phyloP scores from a whole-genome alignment of 2,329 filamentous ascomycete species.

The Verticillium zaregamsianum region DNA sequence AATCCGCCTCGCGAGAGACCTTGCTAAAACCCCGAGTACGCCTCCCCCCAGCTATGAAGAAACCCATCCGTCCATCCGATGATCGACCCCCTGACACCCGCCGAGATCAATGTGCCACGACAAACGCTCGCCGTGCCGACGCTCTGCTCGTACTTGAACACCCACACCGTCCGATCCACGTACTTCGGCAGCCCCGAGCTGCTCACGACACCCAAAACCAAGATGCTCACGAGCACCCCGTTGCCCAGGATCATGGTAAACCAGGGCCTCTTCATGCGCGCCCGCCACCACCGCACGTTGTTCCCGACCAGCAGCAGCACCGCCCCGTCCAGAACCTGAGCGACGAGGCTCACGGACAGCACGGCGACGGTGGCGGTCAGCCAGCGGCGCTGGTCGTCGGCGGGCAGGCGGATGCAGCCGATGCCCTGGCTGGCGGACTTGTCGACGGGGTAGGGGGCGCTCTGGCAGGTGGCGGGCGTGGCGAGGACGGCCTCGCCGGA shows the following conservation, averaged over 20 bases:
- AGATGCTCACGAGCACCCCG: conserved; percentile 3
- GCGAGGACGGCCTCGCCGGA: conserved; percentile 4
- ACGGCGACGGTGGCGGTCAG: conserved; percentile 10
- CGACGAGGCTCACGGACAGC: conserved; percentile 5
- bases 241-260: conserved; percentile 12
- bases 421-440: conserved; percentile 7
- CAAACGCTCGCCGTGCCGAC: conserved; percentile 3
- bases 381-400: conserved; percentile 9
- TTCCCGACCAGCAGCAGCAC: conserved; percentile 7
- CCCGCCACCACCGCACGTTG: conserved; percentile 4
- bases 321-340: conserved; percentile 6
- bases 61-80: conserved; percentile 3
- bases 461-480: conserved; percentile 3
- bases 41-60: conserved; percentile 1
- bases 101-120: background rate
- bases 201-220: conserved; percentile 2
- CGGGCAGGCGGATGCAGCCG: conserved; percentile 10
- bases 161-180: conserved; percentile 2
- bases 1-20: too few species aligned
- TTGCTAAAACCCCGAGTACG: background rate
- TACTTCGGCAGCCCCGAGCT: conserved; percentile 3
- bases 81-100: conserved; percentile 3
- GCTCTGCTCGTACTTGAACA: conserved; percentile 8
- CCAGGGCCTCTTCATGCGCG: conserved; percentile 11
- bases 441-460: background rate